Conservation (phyloP, 768 basidiomycete species). For the Pleurotus tuber-regium region DNA sequence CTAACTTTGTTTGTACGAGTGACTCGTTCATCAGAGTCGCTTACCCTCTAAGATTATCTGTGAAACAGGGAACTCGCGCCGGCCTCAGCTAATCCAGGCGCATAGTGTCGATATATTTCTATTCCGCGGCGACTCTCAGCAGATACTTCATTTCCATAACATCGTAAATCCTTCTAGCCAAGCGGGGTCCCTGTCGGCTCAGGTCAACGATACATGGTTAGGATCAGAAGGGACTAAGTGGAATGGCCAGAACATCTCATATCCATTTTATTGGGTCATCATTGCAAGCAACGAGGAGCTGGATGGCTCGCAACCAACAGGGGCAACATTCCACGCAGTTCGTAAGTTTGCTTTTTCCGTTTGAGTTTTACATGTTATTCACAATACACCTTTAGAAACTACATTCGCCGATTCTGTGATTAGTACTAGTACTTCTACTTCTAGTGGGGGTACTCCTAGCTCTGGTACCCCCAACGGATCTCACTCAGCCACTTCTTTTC, state of each 20-base stretch:
- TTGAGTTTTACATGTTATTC: conserved; percentile 5
- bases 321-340: conserved; percentile 74
- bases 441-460: conserved; percentile 31
- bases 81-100: conserved; percentile 61
- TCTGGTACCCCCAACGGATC: conserved; percentile 46
- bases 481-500: conserved; percentile 48
- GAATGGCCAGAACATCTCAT: conserved; percentile 53
- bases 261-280: conserved; percentile 78
- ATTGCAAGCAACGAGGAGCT: conserved; percentile 55
- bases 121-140: conserved; percentile 64
- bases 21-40: conserved; percentile 13
- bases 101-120: conserved; percentile 77
- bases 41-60: conserved; percentile 12
- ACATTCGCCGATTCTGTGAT: conserved; percentile 67
- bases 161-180: conserved; percentile 45
- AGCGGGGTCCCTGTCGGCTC: conserved; percentile 50
- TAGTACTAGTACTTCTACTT: conserved; percentile 49
- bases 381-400: conserved; percentile 51
- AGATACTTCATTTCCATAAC: conserved; percentile 43
- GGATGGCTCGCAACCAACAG: conserved; percentile 59
- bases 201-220: conserved; percentile 78
- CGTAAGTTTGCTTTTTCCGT: conserved; percentile 55
- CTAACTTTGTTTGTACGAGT: conserved; percentile 76
- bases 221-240: conserved; percentile 49
- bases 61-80: conserved; percentile 67